Base-by-base conservation (phyloP, 805 yeast genomes). In the Ogataea zsoltii region DNA sequence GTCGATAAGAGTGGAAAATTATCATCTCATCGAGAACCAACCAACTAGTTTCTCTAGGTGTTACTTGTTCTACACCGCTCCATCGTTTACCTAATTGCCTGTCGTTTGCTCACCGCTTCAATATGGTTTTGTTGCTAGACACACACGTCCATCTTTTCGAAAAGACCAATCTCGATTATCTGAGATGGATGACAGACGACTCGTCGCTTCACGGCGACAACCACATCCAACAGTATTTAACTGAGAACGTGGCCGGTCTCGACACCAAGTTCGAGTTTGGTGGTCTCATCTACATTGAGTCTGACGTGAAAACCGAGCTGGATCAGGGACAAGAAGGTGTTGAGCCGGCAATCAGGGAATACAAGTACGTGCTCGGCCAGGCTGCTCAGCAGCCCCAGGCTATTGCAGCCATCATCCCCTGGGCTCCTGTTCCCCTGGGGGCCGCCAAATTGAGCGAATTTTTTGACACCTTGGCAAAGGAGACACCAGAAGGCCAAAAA, bases 401-500 rank as follows among this genome's bases (percentile, higher is more conserved):
- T 28, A 38, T 46, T n/a, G 28, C 37, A 13, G 50, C 56, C 32
- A 53, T 71, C 7, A 54, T 74, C n/a, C 75, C 77, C 1, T 72
- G 75, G 76, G 75, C 73, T 1, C 78, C 79, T 5, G 40, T 72
- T 7, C 65, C 68, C 7, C 45, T 56, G 5, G 77, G 76, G 2
- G 35, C 54, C 1, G 46, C 43, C 1, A 41, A 42, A 10, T 21
- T 71, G 33, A 45, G 42, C 14, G 31, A 43, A 7, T 57, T 49
- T 28, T 53, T 61, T 0, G 42, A 46, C 1, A 40, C 46, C 5
- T 32, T 64, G 25, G 38, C 48, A 39, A 42, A 41, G n/a, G 47
- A 39, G 18, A 40, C 14, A 23, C 44, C 14, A 44, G 36, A 12
- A 36, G 48, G 2, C 44, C 45, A 28, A 9, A 42, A 37, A 7